These are phyloP conservation scores for Acorus calamus DNA, from an alignment of 106 monocot species.

Conservation along the genomic window DNA sequence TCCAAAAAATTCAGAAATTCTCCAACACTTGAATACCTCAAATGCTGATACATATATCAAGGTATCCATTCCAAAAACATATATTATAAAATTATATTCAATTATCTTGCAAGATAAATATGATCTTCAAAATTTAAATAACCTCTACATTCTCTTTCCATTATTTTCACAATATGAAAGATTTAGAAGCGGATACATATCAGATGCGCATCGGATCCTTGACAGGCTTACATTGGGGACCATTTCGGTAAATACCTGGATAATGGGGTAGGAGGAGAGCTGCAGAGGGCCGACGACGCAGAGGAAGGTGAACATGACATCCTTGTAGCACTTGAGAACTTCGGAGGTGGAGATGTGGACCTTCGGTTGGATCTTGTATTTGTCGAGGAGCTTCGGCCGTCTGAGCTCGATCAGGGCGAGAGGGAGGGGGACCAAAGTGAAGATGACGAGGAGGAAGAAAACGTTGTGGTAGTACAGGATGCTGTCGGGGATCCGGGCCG, in stretches of 20 bases:
- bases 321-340: slow-evolving; percentile 4
- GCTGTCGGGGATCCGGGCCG: slow-evolving; percentile 9
- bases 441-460: slow-evolving; percentile 11
- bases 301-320: slow-evolving; percentile 12
- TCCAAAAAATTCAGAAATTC: background rate
- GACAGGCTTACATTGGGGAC: too few species aligned
- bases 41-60: too few species aligned
- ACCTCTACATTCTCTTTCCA: too few species aligned
- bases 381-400: background rate
- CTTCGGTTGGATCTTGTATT: slow-evolving; percentile 16
- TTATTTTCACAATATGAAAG: too few species aligned
- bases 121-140: too few species aligned
- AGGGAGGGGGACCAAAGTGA: slow-evolving; percentile 13
- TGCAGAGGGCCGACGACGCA: slow-evolving; percentile 14
- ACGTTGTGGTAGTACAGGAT: slow-evolving; percentile 18
- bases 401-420: slow-evolving; percentile 6
- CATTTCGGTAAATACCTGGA: slow-evolving; percentile 3
- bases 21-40: too few species aligned
- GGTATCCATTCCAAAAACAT: too few species aligned
- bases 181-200: too few species aligned
- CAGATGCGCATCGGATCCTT: too few species aligned
- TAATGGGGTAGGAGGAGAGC: slow-evolving; percentile 10
- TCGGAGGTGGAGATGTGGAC: background rate
- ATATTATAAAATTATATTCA: too few species aligned
- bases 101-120: too few species aligned